A percentile compares a stretch with the other conserved stretches of the same genome.
These are phyloP conservation scores for Raddia distichophylla DNA, from an alignment of 176 grass and related monocot genomes.

Conservation along the genomic window DNA sequence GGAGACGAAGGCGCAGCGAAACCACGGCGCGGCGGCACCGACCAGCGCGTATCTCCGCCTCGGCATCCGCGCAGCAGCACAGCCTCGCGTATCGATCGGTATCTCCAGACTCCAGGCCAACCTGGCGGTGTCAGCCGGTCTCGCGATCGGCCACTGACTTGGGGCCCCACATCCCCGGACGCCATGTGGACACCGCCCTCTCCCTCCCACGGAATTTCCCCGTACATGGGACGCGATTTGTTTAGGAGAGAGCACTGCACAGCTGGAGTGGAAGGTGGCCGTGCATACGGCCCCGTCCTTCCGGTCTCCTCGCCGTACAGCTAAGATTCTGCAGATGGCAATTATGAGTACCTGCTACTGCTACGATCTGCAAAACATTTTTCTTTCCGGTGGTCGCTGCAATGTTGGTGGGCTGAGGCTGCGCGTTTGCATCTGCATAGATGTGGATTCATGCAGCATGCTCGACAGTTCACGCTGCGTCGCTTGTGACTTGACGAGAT, in stretches of 20 bases:
- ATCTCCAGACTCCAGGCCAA: too few species aligned
- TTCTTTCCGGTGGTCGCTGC: constrained; percentile 16
- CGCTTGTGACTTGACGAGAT: neutral
- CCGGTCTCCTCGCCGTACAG: constrained; percentile 25
- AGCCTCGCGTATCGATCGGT: too few species aligned
- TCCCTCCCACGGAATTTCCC: neutral
- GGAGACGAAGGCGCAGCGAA: too few species aligned
- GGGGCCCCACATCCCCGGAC: too few species aligned
- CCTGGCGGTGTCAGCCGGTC: too few species aligned
- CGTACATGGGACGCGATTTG: neutral
- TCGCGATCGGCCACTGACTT: too few species aligned
- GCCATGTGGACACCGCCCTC: too few species aligned
- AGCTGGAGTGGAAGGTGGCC: neutral
- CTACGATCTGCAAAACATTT: neutral
- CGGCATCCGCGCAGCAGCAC: too few species aligned
- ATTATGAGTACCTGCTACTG: neutral
- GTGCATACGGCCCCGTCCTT: constrained; percentile 47
- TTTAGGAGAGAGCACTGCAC: neutral
- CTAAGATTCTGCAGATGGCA: neutral
- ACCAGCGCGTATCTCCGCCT: too few species aligned
- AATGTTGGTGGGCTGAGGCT: neutral
- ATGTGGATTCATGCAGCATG: neutral
- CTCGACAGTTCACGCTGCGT: neutral
- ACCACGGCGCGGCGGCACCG: too few species aligned
- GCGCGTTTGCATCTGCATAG: neutral